A percentile compares a stretch with the other conserved stretches of the same genome.
These are phyloP conservation scores for Xylona heveae DNA, from an alignment of 495 filamentous ascomycete species.

Conservation along the genomic window DNA sequence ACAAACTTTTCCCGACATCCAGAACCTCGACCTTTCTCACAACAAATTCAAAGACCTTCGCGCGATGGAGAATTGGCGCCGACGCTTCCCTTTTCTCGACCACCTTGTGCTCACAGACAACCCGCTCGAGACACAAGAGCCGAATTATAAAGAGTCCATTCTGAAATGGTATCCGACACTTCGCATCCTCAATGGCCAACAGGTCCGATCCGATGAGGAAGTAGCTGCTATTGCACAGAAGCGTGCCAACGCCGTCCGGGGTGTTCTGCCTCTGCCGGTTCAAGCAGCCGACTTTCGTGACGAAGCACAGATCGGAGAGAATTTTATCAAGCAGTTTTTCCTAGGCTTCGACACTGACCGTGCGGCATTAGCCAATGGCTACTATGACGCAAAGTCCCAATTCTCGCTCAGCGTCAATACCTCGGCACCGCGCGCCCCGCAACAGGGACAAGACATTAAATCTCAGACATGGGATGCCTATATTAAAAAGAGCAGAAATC, in stretches of 20 bases:
- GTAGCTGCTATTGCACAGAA: slow-evolving; percentile 22
- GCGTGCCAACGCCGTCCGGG: slow-evolving; percentile 13
- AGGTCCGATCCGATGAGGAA: slow-evolving; percentile 50
- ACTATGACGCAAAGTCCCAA: slow-evolving; percentile 59
- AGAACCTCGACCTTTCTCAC: slow-evolving; percentile 65
- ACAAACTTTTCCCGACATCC: slow-evolving; percentile 54
- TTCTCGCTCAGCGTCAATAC: slow-evolving; percentile 62
- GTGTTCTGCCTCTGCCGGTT: slow-evolving; percentile 44
- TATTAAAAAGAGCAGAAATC: slow-evolving; percentile 62
- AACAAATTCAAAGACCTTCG: slow-evolving; percentile 47
- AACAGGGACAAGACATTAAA: slow-evolving; percentile 2
- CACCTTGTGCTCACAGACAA: slow-evolving; percentile 60
- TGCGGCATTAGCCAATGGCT: slow-evolving; percentile 30
- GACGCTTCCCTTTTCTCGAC: slow-evolving; percentile 54
- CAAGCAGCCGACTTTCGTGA: slow-evolving; percentile 53
- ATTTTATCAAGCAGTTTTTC: slow-evolving; percentile 58
- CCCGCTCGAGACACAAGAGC: slow-evolving; percentile 39
- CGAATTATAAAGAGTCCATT: slow-evolving; percentile 45
- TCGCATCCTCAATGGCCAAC: slow-evolving; percentile 43
- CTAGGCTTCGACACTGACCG: slow-evolving; percentile 55
- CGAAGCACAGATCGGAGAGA: slow-evolving; percentile 47
- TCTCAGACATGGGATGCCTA: slow-evolving; percentile 43
- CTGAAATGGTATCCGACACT: slow-evolving; percentile 65
- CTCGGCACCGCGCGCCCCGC: slow-evolving; percentile 27
- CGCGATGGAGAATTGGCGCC: slow-evolving; percentile 43